These are phyloP conservation scores for Epichloe glyceriae DNA, from an alignment of 2,329 filamentous ascomycete genomes.

Conservation along the genomic window DNA sequence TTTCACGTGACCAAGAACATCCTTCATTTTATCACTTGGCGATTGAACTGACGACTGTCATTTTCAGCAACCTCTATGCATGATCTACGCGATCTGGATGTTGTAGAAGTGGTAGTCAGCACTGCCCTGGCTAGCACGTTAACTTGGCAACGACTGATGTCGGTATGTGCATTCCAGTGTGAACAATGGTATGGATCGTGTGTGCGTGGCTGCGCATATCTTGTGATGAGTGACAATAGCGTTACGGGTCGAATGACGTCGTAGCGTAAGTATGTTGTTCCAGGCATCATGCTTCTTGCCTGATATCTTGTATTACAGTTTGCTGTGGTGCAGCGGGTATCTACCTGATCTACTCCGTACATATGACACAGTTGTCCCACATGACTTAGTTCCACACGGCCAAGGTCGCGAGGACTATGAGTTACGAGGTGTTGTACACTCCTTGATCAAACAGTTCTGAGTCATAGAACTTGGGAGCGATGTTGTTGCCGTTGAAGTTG, in stretches of 20 bases:
- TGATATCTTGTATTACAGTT: background rate
- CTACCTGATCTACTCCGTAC: background rate
- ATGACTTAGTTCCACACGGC: background rate
- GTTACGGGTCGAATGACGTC: background rate
- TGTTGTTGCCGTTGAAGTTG: conserved; percentile 76
- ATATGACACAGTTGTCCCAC: background rate
- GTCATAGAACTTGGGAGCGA: conserved; percentile 73
- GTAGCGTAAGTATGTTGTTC: background rate
- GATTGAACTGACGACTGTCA: background rate
- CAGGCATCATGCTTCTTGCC: background rate
- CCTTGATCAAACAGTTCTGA: conserved; percentile 68
- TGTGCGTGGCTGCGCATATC: background rate
- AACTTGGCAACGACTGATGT: background rate
- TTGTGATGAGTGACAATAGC: background rate
- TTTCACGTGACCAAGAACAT: background rate
- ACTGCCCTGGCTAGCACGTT: background rate
- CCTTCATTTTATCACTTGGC: background rate
- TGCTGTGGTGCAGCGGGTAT: background rate
- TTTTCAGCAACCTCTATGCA: background rate
- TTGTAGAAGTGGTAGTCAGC: too few species aligned
- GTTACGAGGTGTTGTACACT: conserved; percentile 24
- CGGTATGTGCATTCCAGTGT: background rate
- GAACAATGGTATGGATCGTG: background rate
- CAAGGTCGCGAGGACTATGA: background rate
- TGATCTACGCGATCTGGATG: background rate